Percentiles rank a stretch among this genome's conserved stretches.
Evolutionary conservation across 495 filamentous ascomycete species (phyloP).

Genomic region (Hypoxylon trugodes): DNA sequence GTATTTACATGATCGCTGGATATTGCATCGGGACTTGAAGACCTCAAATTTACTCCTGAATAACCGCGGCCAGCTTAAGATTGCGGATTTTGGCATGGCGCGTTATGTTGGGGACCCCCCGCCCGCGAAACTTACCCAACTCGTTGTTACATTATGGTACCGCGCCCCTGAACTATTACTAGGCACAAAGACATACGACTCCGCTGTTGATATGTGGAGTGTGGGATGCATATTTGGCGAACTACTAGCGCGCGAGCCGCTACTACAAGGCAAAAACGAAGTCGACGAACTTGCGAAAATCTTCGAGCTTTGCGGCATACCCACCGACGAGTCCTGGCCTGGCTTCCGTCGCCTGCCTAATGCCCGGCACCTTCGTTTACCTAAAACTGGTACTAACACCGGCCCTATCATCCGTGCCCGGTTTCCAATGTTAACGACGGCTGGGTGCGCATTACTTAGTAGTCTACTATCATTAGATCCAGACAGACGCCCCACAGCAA

Average conservation of each 20-base stretch:
- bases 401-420: constrained; percentile 67
- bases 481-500: constrained; percentile 70
- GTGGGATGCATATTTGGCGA: constrained; percentile 97
- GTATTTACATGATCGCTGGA: constrained; percentile 90
- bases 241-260: constrained; percentile 80
- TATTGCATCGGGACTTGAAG: constrained; percentile 96
- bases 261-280: constrained; percentile 93
- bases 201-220: constrained; percentile 92
- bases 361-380: constrained; percentile 83
- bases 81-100: constrained; percentile 98
- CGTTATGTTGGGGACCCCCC: constrained; percentile 83
- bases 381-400: constrained; percentile 54
- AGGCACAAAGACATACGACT: constrained; percentile 78
- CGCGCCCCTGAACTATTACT: constrained; percentile 90
- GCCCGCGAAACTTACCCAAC: constrained; percentile 82
- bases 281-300: constrained; percentile 81
- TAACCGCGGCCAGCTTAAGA: constrained; percentile 94
- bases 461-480: constrained; percentile 81
- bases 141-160: constrained; percentile 98
- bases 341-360: constrained; percentile 88
- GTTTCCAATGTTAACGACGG: constrained; percentile 82
- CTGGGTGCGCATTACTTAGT: constrained; percentile 74
- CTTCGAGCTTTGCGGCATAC: constrained; percentile 90
- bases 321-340: constrained; percentile 86
- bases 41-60: constrained; percentile 95